Base-by-base conservation (phyloP, 352 stramenopile genomes). In the Phytophthora sp. region DNA sequence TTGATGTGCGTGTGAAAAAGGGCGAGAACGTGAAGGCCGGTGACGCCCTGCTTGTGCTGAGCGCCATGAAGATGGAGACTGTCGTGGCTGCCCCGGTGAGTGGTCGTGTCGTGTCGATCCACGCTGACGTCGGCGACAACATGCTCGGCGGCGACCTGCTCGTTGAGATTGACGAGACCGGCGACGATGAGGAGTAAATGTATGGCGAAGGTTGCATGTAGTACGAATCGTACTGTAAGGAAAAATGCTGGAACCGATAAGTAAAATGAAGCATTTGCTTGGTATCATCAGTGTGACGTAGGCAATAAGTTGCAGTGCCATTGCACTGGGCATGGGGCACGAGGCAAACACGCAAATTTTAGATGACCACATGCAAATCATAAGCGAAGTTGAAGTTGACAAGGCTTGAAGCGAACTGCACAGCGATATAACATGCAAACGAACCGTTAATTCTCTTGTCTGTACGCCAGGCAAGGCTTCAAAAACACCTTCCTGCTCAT, bases 1-100 rank as follows among this genome's bases (percentile, higher is more conserved):
- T 99, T 28, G 96, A 98, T 45, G 95, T 98, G 46, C 97, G 92
- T 69, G 93, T 98, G 21, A 95, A 96, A 64, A 81, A 83, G 32
- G 96, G 96, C 30, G 85, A 98, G 67, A 84, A 88, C 30, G 89
- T 99, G 15, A 96, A 98, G 69, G 85, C 84, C 17, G 97, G 97
- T 38, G 76, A 97, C 59, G 87, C 94, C 26, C 84, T 99, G 30
- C 77, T 98, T 24, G 89, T 98, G 41, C 77, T 99, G 42, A 97
- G 84, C 27, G 97, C 97, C 52, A 99, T 99, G 96, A 99, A 99
- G 82, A 99, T 99, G 97, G 96, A 99, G 83, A 99, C 96, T 3
- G 89, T 97, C 24, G 94, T 99, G 28, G 74, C 90, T 37, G 90
- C 95, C 21, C 90, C 97, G 1, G 88, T 95, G 45, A 83, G 78